Evolutionary conservation across 1,284 basidiomycete species (phyloP), one percentile per base, ranked within the genome.

Genomic region (Chiua sp.): DNA sequence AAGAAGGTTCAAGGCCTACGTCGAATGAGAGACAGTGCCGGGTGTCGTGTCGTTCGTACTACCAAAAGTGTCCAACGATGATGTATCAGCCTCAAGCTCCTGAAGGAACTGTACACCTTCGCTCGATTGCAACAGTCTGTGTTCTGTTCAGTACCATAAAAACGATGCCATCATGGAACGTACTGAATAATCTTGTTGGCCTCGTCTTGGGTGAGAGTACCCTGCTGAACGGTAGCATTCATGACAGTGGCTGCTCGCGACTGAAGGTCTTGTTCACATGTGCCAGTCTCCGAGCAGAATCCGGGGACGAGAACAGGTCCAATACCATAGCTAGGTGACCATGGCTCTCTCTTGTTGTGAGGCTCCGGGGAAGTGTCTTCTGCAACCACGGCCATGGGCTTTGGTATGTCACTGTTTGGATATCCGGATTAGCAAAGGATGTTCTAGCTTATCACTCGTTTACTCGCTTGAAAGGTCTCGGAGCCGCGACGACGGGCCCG

Each of bases 401-500:
- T 22, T 44, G n/a, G 10, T 30, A 22, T 39, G 26, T 49, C n/a
- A 37, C 61, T 51, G 50, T 35, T 13, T 20, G 28, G 28, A 42
- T 15, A 16, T 44, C 42, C 42, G 3, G n/a, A 10, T 64, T 44
- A 60, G 30, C 3, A 49, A 42, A 30, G 33, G 12, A 42, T 23
- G 10, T 13, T 22, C 7, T 47, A 22, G 35, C n/a, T 8, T 10
- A 22, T 28, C 50, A 37, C 30, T 37, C 42, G 20, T 48, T 22
- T 22, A 62, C 59, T 59, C 37, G 57, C 58, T 15, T 39, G 50
- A 12, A 6, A 15, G 39, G 35, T 11, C 54, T 51, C 6, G 65
- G 61, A 37, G 56, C 20, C 12, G 59, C 46, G 44, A 59, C 46
- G 49, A 59, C 62, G 4, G 59, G 58, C 20, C 13, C 44, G 20